phyloP scores from a whole-genome alignment of 306 rosid genomes.

The Luffa acutangula region DNA sequence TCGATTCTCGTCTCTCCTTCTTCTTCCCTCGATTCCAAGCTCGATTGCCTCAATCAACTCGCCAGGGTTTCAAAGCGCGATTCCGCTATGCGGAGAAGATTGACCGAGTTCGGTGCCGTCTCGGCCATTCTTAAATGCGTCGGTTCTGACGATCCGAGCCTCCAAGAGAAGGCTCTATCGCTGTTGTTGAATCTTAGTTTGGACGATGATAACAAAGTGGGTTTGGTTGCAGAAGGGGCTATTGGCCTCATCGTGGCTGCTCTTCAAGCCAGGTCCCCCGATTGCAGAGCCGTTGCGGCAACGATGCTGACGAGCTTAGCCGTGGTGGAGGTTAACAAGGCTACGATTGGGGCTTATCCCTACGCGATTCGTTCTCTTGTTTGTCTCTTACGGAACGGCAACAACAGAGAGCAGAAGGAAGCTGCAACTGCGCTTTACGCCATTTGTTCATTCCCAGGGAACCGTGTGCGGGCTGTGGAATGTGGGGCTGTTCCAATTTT shows the following conservation, averaged over 20 bases:
- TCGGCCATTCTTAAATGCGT: conserved; percentile 48
- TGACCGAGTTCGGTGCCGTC: conserved; percentile 58
- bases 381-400: conserved; percentile 42
- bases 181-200: conserved; percentile 49
- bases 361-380: conserved; percentile 42
- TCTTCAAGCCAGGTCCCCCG: conserved; percentile 29
- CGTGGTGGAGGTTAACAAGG: conserved; percentile 68
- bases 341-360: conserved; percentile 64
- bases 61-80: conserved; percentile 45
- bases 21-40: conserved; percentile 31
- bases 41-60: conserved; percentile 46
- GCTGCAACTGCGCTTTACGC: conserved; percentile 82
- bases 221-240: conserved; percentile 80
- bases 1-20: conserved; percentile 34
- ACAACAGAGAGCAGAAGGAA: conserved; percentile 54
- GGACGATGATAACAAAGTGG: conserved; percentile 79
- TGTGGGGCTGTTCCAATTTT: conserved; percentile 66
- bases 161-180: conserved; percentile 56
- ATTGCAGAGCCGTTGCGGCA: conserved; percentile 67
- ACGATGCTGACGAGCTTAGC: conserved; percentile 73
- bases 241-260: conserved; percentile 38
- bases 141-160: conserved; percentile 27
- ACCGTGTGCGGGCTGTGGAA: conserved; percentile 54
- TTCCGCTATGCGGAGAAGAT: conserved; percentile 41
- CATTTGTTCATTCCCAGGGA: conserved; percentile 51